Percentiles rank a stretch among this genome's conserved stretches.
phyloP scores from a whole-genome alignment of 148 eudicot genomes.

The Dysphania ambrosioides region DNA sequence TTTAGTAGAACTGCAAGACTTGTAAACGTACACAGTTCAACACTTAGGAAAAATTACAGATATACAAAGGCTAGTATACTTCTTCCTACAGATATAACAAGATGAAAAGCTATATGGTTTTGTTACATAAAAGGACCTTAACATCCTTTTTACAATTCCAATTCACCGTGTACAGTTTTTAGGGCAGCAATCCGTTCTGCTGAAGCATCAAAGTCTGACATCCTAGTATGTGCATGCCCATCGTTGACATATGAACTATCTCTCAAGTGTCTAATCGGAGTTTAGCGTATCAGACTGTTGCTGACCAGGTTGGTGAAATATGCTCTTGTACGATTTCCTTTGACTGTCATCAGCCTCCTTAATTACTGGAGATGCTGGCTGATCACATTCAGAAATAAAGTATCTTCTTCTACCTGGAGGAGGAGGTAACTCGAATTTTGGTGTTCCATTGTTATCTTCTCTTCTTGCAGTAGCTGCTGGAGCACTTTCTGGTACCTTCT shows the following conservation, averaged over 20 bases:
- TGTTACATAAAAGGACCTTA: not conserved
- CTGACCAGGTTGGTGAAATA: constrained; percentile 19
- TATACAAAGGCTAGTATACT: not conserved
- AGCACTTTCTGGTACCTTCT: constrained; percentile 3
- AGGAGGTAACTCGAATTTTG: constrained; percentile 29
- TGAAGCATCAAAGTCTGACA: constrained; percentile 63
- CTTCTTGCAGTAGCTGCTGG: not conserved
- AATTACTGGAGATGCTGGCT: constrained; percentile 15
- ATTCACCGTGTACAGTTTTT: constrained; percentile 14
- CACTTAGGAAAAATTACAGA: not conserved
- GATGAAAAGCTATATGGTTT: not conserved
- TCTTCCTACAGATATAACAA: constrained; percentile 15
- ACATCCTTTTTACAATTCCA: not conserved
- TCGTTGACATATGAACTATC: constrained; percentile 37
- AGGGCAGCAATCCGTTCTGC: constrained; percentile 48
- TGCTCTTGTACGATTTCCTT: constrained; percentile 11
- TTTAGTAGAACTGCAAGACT: not conserved
- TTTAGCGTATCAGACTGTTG: constrained; percentile 11
- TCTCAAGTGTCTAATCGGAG: constrained; percentile 29
- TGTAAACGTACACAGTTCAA: not conserved
- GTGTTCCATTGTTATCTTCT: constrained; percentile 11
- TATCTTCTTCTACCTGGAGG: constrained; percentile 41
- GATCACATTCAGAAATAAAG: constrained; percentile 16
- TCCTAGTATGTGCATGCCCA: constrained; percentile 44
- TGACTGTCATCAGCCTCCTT: constrained; percentile 15